These are phyloP conservation scores for Lagenaria siceraria DNA, from an alignment of 306 rosid species.

Conservation along the genomic window DNA sequence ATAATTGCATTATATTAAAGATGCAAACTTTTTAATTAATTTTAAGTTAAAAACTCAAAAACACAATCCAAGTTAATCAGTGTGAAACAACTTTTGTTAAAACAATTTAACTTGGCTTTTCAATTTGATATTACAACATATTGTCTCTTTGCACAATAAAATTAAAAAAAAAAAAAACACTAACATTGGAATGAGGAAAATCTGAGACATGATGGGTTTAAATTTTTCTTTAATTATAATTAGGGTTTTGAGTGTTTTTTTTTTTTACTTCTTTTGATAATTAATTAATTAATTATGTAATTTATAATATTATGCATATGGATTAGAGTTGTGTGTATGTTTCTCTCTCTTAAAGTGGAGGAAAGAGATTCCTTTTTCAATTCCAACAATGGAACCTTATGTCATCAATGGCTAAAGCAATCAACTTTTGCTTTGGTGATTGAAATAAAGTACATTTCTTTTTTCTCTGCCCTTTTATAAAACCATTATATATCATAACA, in stretches of 20 bases:
- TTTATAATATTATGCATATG: neutral
- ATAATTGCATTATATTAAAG: neutral
- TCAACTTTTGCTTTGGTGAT: constrained; percentile 4
- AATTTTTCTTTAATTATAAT: constrained; percentile 1
- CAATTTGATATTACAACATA: neutral
- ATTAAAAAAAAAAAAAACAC: neutral
- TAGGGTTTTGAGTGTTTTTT: neutral
- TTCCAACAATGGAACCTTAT: constrained; percentile 3
- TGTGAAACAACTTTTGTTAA: neutral
- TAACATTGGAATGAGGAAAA: constrained; percentile 13
- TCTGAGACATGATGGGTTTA: neutral
- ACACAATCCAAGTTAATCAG: neutral
- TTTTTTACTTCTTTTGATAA: neutral
- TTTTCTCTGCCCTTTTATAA: neutral
- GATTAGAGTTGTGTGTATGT: neutral
- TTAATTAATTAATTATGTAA: neutral
- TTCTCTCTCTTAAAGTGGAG: neutral
- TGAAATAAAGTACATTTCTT: constrained; percentile 4
- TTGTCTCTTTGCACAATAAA: neutral
- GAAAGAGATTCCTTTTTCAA: neutral
- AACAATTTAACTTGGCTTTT: neutral
- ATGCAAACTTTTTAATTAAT: neutral
- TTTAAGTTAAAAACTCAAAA: neutral
- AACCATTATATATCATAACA: neutral
- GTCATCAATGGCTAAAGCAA: neutral